Evolutionary conservation across 208 protist genomes (phyloP).

Genomic region (Acanthamoeba lenticulata): DNA sequence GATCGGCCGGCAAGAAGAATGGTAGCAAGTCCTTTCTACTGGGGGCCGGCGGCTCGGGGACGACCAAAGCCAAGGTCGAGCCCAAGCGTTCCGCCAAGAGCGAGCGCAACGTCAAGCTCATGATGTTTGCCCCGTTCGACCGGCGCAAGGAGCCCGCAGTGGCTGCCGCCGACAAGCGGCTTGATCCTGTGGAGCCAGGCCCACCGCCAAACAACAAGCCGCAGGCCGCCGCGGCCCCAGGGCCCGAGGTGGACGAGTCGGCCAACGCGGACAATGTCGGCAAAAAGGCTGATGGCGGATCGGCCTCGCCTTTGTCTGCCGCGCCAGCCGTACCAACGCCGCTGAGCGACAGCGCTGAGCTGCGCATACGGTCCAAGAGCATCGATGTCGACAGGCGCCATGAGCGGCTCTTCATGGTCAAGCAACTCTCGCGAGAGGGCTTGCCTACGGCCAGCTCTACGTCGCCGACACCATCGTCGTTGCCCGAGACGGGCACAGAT

Average conservation of each 20-base stretch:
- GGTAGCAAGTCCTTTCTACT: background rate
- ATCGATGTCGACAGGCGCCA: background rate
- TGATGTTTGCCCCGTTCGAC: background rate
- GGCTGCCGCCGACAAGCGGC: background rate
- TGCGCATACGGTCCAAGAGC: background rate
- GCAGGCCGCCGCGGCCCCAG: too few relatives aligned
- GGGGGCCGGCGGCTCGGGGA: background rate
- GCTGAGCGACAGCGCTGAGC: background rate
- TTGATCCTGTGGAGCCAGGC: background rate
- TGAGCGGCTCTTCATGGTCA: background rate
- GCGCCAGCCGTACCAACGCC: too few relatives aligned
- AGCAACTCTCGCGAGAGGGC: background rate
- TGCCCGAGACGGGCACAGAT: background rate
- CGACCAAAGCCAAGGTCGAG: background rate
- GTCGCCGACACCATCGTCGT: background rate
- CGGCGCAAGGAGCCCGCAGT: background rate
- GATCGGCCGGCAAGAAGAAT: background rate
- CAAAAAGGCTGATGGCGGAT: background rate
- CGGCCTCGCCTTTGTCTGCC: background rate
- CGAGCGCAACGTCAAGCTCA: background rate
- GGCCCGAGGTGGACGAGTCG: too few relatives aligned
- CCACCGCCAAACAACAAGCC: too few relatives aligned
- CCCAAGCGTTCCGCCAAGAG: background rate
- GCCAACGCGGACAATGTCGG: background rate
- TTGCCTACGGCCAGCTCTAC: background rate